phyloP scores from a whole-genome alignment of 768 basidiomycete species.

The Leucosporidium yakuticum region DNA sequence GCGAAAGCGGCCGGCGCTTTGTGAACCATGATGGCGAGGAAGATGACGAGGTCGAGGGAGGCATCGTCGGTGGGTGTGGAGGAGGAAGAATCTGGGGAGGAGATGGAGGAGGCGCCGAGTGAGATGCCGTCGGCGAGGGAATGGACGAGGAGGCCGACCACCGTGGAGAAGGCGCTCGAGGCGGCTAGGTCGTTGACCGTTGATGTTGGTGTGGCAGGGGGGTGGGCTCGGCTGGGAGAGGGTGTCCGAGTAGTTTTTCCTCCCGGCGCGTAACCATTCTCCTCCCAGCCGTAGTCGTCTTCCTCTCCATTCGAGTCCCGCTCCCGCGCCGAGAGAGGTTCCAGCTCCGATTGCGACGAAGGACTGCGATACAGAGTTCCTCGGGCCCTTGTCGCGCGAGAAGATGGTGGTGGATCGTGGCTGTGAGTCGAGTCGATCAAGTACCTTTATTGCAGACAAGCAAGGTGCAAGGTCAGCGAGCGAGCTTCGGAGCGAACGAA shows the following conservation, averaged over 20 bases:
- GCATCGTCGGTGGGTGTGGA: slow-evolving; percentile 13
- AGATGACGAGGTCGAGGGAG: slow-evolving; percentile 72
- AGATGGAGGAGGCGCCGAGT: slow-evolving; percentile 57
- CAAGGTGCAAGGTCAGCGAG: neutral
- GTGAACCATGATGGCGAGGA: slow-evolving; percentile 83
- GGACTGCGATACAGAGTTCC: slow-evolving; percentile 28
- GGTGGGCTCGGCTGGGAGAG: neutral
- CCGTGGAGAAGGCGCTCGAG: slow-evolving; percentile 52
- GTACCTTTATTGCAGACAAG: slow-evolving; percentile 48
- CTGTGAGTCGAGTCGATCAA: slow-evolving; percentile 33
- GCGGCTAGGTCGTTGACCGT: neutral
- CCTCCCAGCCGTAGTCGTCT: neutral
- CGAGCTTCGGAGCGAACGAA: slow-evolving; percentile 27
- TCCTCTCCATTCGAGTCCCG: neutral
- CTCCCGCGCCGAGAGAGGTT: neutral
- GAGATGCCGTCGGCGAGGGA: slow-evolving; percentile 88
- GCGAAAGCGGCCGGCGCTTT: slow-evolving; percentile 94
- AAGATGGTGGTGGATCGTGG: neutral
- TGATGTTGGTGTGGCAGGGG: neutral
- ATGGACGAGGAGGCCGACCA: slow-evolving; percentile 80
- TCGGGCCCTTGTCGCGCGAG: slow-evolving; percentile 34
- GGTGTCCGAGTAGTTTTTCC: neutral
- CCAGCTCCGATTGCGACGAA: neutral
- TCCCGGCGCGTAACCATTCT: neutral
- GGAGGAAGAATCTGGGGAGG: neutral